Evolutionary conservation across 805 yeast genomes (phyloP).

Genomic region (Kodamaea lidongshanica): DNA sequence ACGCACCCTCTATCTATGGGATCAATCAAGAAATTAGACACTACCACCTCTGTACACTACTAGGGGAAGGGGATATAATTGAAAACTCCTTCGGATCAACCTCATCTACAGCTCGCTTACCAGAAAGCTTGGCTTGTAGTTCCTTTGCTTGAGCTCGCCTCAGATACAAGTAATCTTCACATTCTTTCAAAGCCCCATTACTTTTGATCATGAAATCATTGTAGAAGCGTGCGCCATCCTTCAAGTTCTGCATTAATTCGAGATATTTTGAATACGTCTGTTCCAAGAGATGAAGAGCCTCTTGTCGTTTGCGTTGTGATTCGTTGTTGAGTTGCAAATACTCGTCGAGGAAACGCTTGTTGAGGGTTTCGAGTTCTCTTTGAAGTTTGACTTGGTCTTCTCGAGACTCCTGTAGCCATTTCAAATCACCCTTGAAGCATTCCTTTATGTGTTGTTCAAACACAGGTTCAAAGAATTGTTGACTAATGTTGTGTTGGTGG

Average conservation of each 20-base stretch:
- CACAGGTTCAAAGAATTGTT: constrained; percentile 29
- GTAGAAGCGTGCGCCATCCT: constrained; percentile 69
- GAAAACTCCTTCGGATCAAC: constrained; percentile 2
- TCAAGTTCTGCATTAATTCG: constrained; percentile 54
- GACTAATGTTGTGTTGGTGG: too few relatives aligned
- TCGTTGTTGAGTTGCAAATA: constrained; percentile 10
- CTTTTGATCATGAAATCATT: constrained; percentile 49
- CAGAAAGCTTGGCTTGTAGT: constrained; percentile 27
- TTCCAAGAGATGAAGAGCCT: constrained; percentile 47
- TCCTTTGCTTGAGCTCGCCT: constrained; percentile 50
- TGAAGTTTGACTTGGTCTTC: constrained; percentile 20
- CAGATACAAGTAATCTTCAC: constrained; percentile 45
- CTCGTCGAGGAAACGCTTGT: constrained; percentile 9
- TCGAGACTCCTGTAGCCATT: constrained; percentile 36
- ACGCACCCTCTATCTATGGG: too few relatives aligned
- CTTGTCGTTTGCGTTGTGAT: constrained; percentile 35
- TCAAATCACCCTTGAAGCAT: constrained; percentile 45
- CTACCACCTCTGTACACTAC: constrained; percentile 1
- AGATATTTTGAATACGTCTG: constrained; percentile 43
- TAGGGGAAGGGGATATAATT: constrained; percentile 1
- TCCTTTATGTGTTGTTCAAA: constrained; percentile 38
- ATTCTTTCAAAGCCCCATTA: constrained; percentile 38
- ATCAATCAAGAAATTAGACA: too few relatives aligned
- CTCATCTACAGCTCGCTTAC: constrained; percentile 2
- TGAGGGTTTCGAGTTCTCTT: constrained; percentile 13